A percentile compares a stretch with the other conserved stretches of the same genome.
Evolutionary conservation across 768 basidiomycete genomes (phyloP).

Genomic region (Mycena sanguinolenta): DNA sequence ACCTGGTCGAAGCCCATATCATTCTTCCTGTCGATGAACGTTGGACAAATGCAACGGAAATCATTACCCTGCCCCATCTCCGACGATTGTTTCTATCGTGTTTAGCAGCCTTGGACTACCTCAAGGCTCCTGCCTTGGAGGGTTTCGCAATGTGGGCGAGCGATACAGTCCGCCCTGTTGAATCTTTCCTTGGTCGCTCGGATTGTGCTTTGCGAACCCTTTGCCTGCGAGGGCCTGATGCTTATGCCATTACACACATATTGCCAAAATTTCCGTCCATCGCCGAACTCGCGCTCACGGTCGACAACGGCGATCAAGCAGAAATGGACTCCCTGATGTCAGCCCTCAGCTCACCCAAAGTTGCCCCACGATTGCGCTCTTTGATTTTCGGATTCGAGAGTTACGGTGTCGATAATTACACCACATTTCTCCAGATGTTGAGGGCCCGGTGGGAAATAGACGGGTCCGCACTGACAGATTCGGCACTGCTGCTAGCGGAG

Average conservation of each 20-base stretch:
- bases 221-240: background rate
- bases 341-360: background rate
- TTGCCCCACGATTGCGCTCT: background rate
- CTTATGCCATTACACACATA: background rate
- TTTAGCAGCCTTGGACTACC: background rate
- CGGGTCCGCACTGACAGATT: background rate
- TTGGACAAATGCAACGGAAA: no score
- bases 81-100: background rate
- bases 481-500: background rate
- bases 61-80: background rate
- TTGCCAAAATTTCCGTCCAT: background rate
- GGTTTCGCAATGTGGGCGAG: background rate
- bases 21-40: background rate
- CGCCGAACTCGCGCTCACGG: background rate
- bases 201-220: background rate
- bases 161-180: background rate
- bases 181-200: background rate
- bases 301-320: background rate
- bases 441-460: background rate
- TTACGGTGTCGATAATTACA: background rate
- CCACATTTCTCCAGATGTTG: background rate
- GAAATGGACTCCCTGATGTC: background rate
- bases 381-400: background rate
- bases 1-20: conserved; percentile 3
- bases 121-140: background rate